These are phyloP conservation scores for Trypanosoma grayi DNA, from an alignment of 208 protist species.

Conservation along the genomic window DNA sequence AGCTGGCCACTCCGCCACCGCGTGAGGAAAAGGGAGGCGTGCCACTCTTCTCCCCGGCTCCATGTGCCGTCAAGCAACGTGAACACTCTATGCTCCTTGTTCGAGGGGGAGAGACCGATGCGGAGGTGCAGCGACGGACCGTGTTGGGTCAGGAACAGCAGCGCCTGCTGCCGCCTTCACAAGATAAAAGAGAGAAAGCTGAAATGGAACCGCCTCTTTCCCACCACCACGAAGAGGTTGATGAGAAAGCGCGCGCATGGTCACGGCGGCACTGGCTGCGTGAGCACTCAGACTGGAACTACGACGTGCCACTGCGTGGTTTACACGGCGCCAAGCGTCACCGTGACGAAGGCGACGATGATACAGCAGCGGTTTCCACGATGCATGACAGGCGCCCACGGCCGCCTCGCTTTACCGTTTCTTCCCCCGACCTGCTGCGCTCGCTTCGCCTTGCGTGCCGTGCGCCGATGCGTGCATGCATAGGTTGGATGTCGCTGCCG, in stretches of 20 bases:
- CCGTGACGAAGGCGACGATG: not conserved
- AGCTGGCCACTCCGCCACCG: not conserved
- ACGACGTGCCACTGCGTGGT: slow-evolving; percentile 9
- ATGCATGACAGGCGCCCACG: not conserved
- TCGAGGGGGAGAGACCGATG: not conserved
- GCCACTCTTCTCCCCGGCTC: not conserved
- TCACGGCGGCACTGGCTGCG: slow-evolving; percentile 12
- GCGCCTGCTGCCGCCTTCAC: not conserved
- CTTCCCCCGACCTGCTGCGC: slow-evolving; percentile 12
- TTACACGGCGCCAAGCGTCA: not conserved
- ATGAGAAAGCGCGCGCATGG: slow-evolving; percentile 9
- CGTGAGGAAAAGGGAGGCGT: not conserved
- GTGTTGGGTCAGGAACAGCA: not conserved
- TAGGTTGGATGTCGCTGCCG: slow-evolving; percentile 18
- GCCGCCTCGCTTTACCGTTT: slow-evolving; percentile 8
- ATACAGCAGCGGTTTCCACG: not conserved
- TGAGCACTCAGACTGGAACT: slow-evolving; percentile 27
- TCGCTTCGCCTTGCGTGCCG: slow-evolving; percentile 16
- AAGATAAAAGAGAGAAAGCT: not conserved
- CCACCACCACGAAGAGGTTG: not conserved
- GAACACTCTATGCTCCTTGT: slow-evolving; percentile 15
- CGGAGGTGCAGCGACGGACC: not conserved
- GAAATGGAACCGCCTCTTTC: not conserved
- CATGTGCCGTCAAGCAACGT: not conserved
- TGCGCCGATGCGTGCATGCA: slow-evolving; percentile 19